A percentile compares a stretch with the other conserved stretches of the same genome.
Evolutionary conservation across 140 eudicot species (phyloP).

Genomic region (Cichorium intybus): DNA sequence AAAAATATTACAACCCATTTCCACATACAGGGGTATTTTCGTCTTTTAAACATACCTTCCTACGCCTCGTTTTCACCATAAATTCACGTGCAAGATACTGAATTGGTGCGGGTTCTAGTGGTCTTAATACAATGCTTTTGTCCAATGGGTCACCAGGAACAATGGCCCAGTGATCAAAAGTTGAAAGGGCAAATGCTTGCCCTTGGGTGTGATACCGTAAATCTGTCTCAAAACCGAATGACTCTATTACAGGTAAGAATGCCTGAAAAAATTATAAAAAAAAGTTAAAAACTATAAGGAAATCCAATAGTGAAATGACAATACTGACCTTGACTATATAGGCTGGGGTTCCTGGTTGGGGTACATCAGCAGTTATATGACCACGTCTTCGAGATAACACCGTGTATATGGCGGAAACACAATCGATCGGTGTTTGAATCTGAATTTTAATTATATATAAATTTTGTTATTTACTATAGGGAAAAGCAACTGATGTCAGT

Average conservation of each 20-base stretch:
- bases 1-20: not conserved
- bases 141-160: conserved; percentile 99
- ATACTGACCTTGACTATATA: conserved; percentile 88
- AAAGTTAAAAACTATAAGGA: no score
- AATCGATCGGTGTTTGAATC: conserved; percentile 98
- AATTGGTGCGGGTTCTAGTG: conserved; percentile 97
- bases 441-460: conserved; percentile 33
- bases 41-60: conserved; percentile 58
- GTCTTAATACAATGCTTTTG: conserved; percentile 80
- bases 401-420: conserved; percentile 91
- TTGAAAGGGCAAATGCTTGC: conserved; percentile 83
- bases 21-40: not conserved
- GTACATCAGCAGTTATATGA: conserved; percentile 93
- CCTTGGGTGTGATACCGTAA: conserved; percentile 96
- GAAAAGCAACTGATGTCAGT: not conserved
- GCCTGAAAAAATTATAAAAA: conserved; percentile 44
- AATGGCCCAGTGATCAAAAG: conserved; percentile 95
- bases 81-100: conserved; percentile 96
- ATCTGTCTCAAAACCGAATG: conserved; percentile 97
- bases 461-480: not conserved
- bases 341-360: conserved; percentile 99
- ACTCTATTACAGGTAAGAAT: conserved; percentile 91
- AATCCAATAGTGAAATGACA: not conserved
- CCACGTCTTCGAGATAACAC: conserved; percentile 96
- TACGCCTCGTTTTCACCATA: conserved; percentile 98